Evolutionary conservation across 2,329 filamentous ascomycete genomes (phyloP).

Genomic region (Knoxdaviesia capensis): DNA sequence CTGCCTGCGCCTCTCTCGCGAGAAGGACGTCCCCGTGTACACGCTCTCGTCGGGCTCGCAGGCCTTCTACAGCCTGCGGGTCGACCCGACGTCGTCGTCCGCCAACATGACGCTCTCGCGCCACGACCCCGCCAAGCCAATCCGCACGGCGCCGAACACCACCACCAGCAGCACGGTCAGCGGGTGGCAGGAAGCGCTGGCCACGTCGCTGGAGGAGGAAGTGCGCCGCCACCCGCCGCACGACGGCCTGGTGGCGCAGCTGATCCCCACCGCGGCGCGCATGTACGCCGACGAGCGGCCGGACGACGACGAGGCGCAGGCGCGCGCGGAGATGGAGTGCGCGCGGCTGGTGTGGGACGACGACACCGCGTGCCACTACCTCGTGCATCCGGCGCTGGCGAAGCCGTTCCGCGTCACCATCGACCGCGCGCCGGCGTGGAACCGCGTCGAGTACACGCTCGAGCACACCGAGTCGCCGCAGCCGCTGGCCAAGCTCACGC

Average conservation of each 20-base stretch:
- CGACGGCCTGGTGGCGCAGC: slow-evolving; percentile 44
- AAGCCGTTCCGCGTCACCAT: slow-evolving; percentile 41
- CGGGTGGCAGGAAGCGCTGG: slow-evolving; percentile 33
- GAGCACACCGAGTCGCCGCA: slow-evolving; percentile 43
- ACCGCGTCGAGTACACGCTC: slow-evolving; percentile 40
- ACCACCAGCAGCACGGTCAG: slow-evolving; percentile 16
- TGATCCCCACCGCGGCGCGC: slow-evolving; percentile 46
- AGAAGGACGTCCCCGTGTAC: slow-evolving; percentile 43
- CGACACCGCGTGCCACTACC: slow-evolving; percentile 35
- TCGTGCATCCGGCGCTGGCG: slow-evolving; percentile 43
- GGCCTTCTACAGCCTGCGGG: slow-evolving; percentile 46
- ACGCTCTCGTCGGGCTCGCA: slow-evolving; percentile 40
- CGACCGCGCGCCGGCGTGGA: slow-evolving; percentile 36
- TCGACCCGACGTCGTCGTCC: slow-evolving; percentile 43
- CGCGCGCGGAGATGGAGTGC: slow-evolving; percentile 46
- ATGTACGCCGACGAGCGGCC: slow-evolving; percentile 40
- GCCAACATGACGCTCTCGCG: slow-evolving; percentile 38
- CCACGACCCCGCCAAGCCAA: slow-evolving; percentile 38
- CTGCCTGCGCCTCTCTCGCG: slow-evolving; percentile 34
- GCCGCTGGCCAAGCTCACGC: slow-evolving; percentile 38
- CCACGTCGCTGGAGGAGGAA: slow-evolving; percentile 36
- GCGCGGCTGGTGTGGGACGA: slow-evolving; percentile 54
- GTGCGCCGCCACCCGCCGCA: slow-evolving; percentile 30
- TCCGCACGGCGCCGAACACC: slow-evolving; percentile 21
- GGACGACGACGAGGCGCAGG: slow-evolving; percentile 26